A percentile compares a stretch with the other conserved stretches of the same genome.
Evolutionary conservation across 2,329 filamentous ascomycete species (phyloP).

Genomic region (Periconia digitata): DNA sequence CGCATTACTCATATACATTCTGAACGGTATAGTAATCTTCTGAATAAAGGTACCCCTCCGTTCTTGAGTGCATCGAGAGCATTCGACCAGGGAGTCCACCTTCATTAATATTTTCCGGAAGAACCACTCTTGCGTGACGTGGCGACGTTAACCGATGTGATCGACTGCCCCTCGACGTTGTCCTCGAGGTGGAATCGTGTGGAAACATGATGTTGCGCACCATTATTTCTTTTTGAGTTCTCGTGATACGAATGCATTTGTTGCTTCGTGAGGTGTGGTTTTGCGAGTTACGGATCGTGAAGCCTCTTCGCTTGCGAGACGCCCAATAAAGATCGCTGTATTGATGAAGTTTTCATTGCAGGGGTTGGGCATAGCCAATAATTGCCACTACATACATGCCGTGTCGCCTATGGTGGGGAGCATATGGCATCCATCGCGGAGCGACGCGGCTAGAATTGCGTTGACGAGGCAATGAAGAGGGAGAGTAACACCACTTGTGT

Average conservation of each 20-base stretch:
- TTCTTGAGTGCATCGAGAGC: slow-evolving; percentile 12
- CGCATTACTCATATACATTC: slow-evolving; percentile 12
- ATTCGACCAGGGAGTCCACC: slow-evolving; percentile 5
- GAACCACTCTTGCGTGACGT: slow-evolving; percentile 7
- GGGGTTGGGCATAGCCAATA: not conserved
- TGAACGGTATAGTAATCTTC: slow-evolving; percentile 6
- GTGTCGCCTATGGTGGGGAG: not conserved
- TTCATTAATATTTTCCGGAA: slow-evolving; percentile 11
- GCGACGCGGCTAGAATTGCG: not conserved
- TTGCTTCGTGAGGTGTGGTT: not conserved
- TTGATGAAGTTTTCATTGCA: not conserved
- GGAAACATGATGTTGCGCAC: not conserved
- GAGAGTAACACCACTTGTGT: not conserved
- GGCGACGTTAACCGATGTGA: not conserved
- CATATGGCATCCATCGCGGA: too few species aligned
- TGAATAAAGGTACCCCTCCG: slow-evolving; percentile 12
- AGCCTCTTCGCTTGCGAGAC: not conserved
- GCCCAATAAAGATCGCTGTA: not conserved
- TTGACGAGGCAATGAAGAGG: not conserved
- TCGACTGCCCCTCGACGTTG: not conserved
- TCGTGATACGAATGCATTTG: not conserved
- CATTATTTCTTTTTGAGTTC: not conserved
- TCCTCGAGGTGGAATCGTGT: not conserved
- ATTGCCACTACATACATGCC: not conserved
- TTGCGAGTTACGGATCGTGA: not conserved